A percentile compares a stretch with the other conserved stretches of the same genome.
Conservation (phyloP, 2,329 filamentous ascomycete genomes). For the Lachnellula occidentalis region DNA sequence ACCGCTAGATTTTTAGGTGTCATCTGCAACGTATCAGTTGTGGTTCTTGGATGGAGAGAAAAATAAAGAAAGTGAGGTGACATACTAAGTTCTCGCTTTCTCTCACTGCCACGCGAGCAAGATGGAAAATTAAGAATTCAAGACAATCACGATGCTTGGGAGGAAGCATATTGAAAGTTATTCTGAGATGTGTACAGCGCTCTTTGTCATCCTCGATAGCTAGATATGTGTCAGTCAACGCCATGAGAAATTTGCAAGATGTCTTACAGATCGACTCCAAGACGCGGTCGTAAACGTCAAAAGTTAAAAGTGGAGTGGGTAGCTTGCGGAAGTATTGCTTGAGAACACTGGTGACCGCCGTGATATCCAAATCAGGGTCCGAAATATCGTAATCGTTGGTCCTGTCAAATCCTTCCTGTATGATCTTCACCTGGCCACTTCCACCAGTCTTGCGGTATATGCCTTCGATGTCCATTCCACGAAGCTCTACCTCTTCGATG, state of each 20-base stretch:
- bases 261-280: slow-evolving; percentile 71
- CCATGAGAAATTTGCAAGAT: not conserved
- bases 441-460: slow-evolving; percentile 98
- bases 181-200: slow-evolving; percentile 65
- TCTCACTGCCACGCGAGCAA: slow-evolving; percentile 76
- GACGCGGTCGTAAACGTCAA: slow-evolving; percentile 84
- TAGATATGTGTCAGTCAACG: slow-evolving; percentile 33
- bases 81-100: slow-evolving; percentile 78
- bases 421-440: slow-evolving; percentile 80
- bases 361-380: slow-evolving; percentile 89
- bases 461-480: slow-evolving; percentile 95
- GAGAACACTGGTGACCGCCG: slow-evolving; percentile 87
- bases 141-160: slow-evolving; percentile 81
- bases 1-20: slow-evolving; percentile 93
- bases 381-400: slow-evolving; percentile 85
- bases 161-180: slow-evolving; percentile 73
- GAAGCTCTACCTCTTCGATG: slow-evolving; percentile 91
- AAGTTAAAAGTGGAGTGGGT: slow-evolving; percentile 83
- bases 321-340: slow-evolving; percentile 98
- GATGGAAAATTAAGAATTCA: slow-evolving; percentile 90
- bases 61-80: slow-evolving; percentile 11
- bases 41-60: not conserved
- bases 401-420: slow-evolving; percentile 88
- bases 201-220: slow-evolving; percentile 61
- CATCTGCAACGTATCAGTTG: slow-evolving; percentile 56